Evolutionary conservation across 345 rosid species (phyloP).

Genomic region (Isatis tinctoria): DNA sequence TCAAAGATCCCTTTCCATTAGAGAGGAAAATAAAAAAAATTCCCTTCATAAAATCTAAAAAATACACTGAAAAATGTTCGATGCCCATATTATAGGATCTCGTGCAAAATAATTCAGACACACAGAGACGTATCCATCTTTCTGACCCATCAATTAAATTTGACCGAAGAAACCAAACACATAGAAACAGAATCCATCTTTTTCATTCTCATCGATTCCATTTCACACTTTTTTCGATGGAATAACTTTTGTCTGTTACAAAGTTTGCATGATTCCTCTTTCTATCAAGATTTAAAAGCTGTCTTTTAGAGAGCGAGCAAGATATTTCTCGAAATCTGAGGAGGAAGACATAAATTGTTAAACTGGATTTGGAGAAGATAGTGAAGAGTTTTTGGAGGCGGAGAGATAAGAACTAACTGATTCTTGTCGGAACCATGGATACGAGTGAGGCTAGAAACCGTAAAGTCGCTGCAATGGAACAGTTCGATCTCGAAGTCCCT

Average conservation of each 20-base stretch:
- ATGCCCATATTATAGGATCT: constrained; percentile 13
- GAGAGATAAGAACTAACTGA: not conserved
- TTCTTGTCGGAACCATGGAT: constrained; percentile 28
- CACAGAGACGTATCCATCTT: constrained; percentile 20
- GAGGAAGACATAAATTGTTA: not conserved
- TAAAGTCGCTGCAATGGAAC: constrained; percentile 33
- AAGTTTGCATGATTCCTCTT: constrained; percentile 3
- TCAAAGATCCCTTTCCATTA: not conserved
- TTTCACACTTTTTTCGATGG: constrained; percentile 6
- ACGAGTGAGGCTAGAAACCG: constrained; percentile 10
- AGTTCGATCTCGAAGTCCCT: constrained; percentile 42
- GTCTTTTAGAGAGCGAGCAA: constrained; percentile 16
- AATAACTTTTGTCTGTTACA: not conserved
- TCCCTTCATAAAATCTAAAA: not conserved
- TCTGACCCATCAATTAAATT: constrained; percentile 5
- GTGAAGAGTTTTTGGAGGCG: constrained; percentile 1
- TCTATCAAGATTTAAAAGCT: not conserved
- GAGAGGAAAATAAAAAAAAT: not conserved
- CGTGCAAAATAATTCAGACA: constrained; percentile 5
- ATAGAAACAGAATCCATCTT: constrained; percentile 5
- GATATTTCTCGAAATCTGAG: not conserved
- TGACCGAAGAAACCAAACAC: constrained; percentile 10
- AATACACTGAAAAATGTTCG: not conserved
- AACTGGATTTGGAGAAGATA: not conserved
- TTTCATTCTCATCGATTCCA: constrained; percentile 12